Base-by-base conservation (phyloP, 805 yeast genomes). In the Suhomyces canberraensis region DNA sequence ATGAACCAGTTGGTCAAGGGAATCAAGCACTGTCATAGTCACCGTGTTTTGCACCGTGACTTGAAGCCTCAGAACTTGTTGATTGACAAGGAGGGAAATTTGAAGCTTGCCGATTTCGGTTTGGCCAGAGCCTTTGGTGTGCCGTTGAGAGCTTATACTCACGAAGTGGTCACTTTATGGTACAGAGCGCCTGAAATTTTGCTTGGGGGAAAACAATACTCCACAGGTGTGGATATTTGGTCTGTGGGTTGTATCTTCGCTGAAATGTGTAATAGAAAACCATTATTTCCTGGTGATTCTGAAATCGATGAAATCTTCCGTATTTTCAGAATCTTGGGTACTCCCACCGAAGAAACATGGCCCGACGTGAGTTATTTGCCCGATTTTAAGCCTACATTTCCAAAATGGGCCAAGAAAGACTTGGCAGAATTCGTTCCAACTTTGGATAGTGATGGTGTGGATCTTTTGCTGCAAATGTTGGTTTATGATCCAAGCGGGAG, bases 161-260 rank as follows among this genome's bases (percentile, higher is more conserved):
- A 93, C 64, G 98, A 93, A 61, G 98, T 93, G 31, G 98, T 93
- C 33, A 93, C 98, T 0, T 69, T 93, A 49, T 93, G 98, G 98
- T 93, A 93, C 61, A 74, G 98, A 48, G 88, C 97, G 0, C 98
- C 98, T 3, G 98, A 93, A 64, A 87, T 93, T 39, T 69, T 93
- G 42, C 75, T 93, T 46, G 98, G 98, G 11, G 96, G 97, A 3
- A 86, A 95, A 49, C 97, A 93, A 54, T 93, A 93, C 61, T 87
- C 96, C 24, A 93, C 98, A 0, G 97, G 98, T 14, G 96, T 93
- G 35, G 98, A 93, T 60, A 89, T 93, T 84, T 93, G 98, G 98
- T 87, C 96, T 8, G 85, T 91, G 43, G 98, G 98, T 11, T 90
- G 97, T 58, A 93, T 93, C 32, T 85, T 93, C 60, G 98, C 97